Base-by-base conservation (phyloP, 139 green algal genomes). In the Chlorella sp. region DNA sequence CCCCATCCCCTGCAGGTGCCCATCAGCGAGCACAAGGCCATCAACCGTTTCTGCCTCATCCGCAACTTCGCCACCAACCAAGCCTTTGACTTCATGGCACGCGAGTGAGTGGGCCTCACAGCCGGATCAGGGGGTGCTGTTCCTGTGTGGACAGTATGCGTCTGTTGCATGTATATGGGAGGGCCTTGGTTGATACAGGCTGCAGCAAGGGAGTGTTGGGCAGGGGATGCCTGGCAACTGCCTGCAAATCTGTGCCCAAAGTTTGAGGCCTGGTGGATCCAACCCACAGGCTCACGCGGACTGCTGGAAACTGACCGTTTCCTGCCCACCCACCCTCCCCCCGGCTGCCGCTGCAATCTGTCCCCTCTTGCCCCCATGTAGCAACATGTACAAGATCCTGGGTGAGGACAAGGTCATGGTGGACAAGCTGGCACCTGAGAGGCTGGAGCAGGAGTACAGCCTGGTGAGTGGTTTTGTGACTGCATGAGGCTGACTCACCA, bases 1-100 rank as follows among this genome's bases (percentile, higher is more conserved):
- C n/a, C n/a, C n/a, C n/a, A n/a, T n/a, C n/a, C n/a, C n/a, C n/a
- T n/a, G n/a, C n/a, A n/a, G n/a, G 87, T 93, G 31, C 90, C 90
- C 72, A 86, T 95, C 71, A 77, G 75, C 35, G 86, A 85, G 67
- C 75, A 83, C 71, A 74, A 78, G 20, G 75, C 72, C 73, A 78
- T 96, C 79, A 96, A 93, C 81, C 78, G 90, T 62, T 92, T 93
- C 75, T 81, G 77, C 5, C 80, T 96, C 33, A 81, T 96, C 70
- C 85, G 91, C 70, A 90, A 90, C 75, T 88, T 90, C 75, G 82
- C 82, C n/a, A 72, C 30, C 29, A n/a, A 3, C 6, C n/a, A 20
- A n/a, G 34, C 83, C 22, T 91, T 87, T 81, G 87, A 95, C 49
- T 55, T 62, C 62, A 82, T 84, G 31, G 86, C 86, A 0, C 83